Conservation (phyloP, 2,329 filamentous ascomycete genomes). For the Neoascochyta sp. region DNA sequence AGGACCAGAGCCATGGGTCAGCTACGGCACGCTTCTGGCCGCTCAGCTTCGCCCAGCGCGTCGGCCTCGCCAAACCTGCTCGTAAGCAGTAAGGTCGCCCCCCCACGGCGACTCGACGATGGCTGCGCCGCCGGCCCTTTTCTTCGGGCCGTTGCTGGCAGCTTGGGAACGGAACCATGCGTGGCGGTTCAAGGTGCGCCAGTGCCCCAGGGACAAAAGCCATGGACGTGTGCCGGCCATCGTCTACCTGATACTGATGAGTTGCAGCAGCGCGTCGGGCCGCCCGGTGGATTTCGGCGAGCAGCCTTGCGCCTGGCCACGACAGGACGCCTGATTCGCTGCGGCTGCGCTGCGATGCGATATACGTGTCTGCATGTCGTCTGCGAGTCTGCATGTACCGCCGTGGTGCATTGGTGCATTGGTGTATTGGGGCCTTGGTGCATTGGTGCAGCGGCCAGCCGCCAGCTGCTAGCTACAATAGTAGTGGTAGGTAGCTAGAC, state of each 20-base stretch:
- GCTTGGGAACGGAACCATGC: constrained; percentile 1
- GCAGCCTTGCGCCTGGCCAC: constrained; percentile 2
- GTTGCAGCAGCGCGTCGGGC: constrained; percentile 6
- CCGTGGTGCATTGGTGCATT: too few relatives aligned
- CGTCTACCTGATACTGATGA: constrained; percentile 7
- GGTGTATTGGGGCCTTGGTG: too few relatives aligned
- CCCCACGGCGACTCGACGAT: constrained; percentile 1
- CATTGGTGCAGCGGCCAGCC: constrained; percentile 1
- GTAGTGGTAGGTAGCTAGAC: too few relatives aligned
- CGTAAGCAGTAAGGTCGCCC: constrained; percentile 2
- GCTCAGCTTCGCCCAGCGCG: constrained; percentile 8
- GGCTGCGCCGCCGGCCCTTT: constrained; percentile 4
- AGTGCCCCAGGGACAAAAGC: background rate
- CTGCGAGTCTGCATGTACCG: too few relatives aligned
- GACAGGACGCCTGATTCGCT: constrained; percentile 1
- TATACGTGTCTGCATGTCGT: constrained; percentile 3
- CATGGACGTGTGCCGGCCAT: constrained; percentile 1
- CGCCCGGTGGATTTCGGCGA: constrained; percentile 15
- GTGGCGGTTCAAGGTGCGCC: too few relatives aligned
- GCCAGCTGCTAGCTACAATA: constrained; percentile 1
- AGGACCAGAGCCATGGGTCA: too few relatives aligned
- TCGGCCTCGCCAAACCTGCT: constrained; percentile 7
- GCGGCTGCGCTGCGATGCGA: background rate
- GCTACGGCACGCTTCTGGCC: too few relatives aligned
- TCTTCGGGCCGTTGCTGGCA: constrained; percentile 1